Percentiles rank a stretch among this genome's conserved stretches.
Conservation (phyloP, 1,284 basidiomycete genomes). For the Coniferiporia sulphurascens region DNA sequence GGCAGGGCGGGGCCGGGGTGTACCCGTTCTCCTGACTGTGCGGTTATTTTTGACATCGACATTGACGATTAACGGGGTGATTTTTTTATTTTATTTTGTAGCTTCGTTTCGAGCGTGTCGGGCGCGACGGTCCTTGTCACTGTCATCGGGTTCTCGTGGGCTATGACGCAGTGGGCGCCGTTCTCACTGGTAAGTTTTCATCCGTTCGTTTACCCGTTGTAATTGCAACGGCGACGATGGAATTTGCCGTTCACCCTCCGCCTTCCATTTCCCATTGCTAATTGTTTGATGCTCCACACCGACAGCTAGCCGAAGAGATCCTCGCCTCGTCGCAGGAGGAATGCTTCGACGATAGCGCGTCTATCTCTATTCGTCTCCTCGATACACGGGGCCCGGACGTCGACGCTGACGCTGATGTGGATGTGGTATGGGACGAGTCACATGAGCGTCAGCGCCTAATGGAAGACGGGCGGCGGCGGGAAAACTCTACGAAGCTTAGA, state of each 20-base stretch:
- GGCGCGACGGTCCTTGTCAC: constrained; percentile 65
- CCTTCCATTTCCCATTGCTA: background rate
- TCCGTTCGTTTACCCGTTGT: background rate
- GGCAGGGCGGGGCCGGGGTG: too few relatives aligned
- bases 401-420: constrained; percentile 9
- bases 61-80: background rate
- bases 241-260: too few relatives aligned
- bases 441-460: constrained; percentile 15
- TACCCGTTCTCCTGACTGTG: too few relatives aligned
- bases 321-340: constrained; percentile 44
- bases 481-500: background rate
- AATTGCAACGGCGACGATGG: too few relatives aligned
- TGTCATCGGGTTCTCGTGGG: constrained; percentile 72
- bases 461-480: background rate
- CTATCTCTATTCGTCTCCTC: constrained; percentile 45
- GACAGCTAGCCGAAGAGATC: constrained; percentile 68
- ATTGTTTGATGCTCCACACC: background rate
- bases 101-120: constrained; percentile 57
- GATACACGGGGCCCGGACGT: constrained; percentile 31
- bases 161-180: constrained; percentile 76
- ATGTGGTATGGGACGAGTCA: constrained; percentile 18
- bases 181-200: constrained; percentile 60
- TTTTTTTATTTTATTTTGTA: constrained; percentile 25
- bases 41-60: background rate
- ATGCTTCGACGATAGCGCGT: constrained; percentile 33